Evolutionary conservation across 208 protist species (phyloP), one percentile per base, ranked within the genome.

Genomic region (Trypanosoma brucei): DNA sequence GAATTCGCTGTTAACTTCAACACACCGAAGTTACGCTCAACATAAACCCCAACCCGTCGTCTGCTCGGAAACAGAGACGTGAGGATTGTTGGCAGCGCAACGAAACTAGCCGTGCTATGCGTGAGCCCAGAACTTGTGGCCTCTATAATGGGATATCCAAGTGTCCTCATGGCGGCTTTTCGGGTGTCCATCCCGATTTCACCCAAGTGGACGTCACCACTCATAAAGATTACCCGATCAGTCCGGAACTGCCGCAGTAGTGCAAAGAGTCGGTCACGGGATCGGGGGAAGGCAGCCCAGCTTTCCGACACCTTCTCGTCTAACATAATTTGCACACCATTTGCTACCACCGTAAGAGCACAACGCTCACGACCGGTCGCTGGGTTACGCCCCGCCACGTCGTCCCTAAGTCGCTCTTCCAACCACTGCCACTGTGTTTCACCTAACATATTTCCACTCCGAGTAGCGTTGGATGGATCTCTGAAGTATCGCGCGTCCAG

Each of bases 401-500:
- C 70, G 44, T 81, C 59, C 22, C 70, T 48, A 2, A 93, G 71
- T 34, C 54, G 59, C 8, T 49, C 50, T 54, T 87, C 85, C 1
- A 94, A 66, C 91, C 87, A 96, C 34, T 7, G 31, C 87, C 87
- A 96, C 86, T 96, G 91, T 36, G 45, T 60, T 3, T 71, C 70
- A 13, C 91, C 91, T 33, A 96, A 76, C 69, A 91, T 80, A 70
- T 93, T 84, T n/a, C 83, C 83, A 13, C 53, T 53, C n/a, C 70
- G 50, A 31, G 71, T 76, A 8, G 78, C 83, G 44, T 78, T 84
- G 4, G 71, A 55, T 3, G 68, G 52, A 59, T 93, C 78, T 51
- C 82, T 79, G 72, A 87, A 81, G 51, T 84, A 91, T 56, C 90
- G 83, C n/a, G 78, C 79, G 70, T 96, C 90, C 3, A 96, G 78